Evolutionary conservation across 768 basidiomycete genomes (phyloP), one percentile per base, ranked within the genome.

Genomic region (Trichaptum fuscoviolaceum): DNA sequence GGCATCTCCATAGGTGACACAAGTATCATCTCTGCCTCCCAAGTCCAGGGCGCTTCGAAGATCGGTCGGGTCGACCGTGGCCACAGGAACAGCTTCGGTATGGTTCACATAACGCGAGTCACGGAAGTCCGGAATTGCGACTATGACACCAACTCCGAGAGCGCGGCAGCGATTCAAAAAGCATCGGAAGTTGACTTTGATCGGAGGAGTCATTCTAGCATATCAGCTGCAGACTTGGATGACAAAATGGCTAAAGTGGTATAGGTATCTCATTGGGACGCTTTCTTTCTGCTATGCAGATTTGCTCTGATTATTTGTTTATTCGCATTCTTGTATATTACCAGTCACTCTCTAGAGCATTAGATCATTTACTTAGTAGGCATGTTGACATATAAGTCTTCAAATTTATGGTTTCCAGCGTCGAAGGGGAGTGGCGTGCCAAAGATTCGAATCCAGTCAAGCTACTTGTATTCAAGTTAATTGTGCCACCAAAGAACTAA

Each of bases 1-100:
- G 78, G 78, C 36, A 70, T 79, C 18, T 73, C 77, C 20, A 57
- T 70, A n/a, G 70, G 42, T 12, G 42, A 52, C 42, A 52, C 42
- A 52, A 52, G 42, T 12, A 20, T 3, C 42, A 12, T 52, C 20
- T 15, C 42, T 20, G 69, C 64, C 67, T 24, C 25, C 35, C 6
- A 52, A 15, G 42, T 52, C 15, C 15, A 12, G 42, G 42, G 42
- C 20, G 42, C 15, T 52, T 52, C 42, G 15, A 20, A 12, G 10
- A 4, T 12, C 20, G 42, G 15, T 3, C 42, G 15, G 42, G 42
- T 15, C 12, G 20, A 52, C 10, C 42, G 42, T 20, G 15, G 42
- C 42, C 15, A 12, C 42, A 12, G 20, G 3, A 15, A 15, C 42
- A 52, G 42, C 42, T 52, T 52, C 42, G 42, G 42, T 52, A 52